phyloP scores from a whole-genome alignment of 2,329 filamentous ascomycete genomes.

The Bretziella fagacearum region DNA sequence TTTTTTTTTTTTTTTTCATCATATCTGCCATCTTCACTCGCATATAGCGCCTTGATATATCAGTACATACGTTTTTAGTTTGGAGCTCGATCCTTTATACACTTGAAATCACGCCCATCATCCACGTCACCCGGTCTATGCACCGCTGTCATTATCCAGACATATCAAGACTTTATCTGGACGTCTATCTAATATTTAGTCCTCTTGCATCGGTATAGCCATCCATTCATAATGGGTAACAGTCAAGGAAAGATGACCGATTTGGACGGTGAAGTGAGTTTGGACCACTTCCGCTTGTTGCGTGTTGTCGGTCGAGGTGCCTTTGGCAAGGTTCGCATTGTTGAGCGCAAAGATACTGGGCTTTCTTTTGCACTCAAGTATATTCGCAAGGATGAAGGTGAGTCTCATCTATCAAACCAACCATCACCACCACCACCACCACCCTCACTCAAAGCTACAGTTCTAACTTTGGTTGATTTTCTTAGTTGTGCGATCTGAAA shows the following conservation, averaged over 20 bases:
- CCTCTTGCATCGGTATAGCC: neutral
- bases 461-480: neutral
- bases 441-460: neutral
- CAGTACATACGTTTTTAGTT: too few species aligned
- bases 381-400: slow-evolving; percentile 95
- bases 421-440: neutral
- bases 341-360: slow-evolving; percentile 89
- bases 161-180: neutral
- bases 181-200: neutral
- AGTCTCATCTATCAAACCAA: neutral
- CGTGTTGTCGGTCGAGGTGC: slow-evolving; percentile 94
- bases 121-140: neutral
- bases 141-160: neutral
- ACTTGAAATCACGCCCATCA: neutral
- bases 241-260: slow-evolving; percentile 85
- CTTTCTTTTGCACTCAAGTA: slow-evolving; percentile 95
- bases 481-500: slow-evolving; percentile 87
- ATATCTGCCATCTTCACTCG: neutral
- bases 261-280: slow-evolving; percentile 90
- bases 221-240: slow-evolving; percentile 52
- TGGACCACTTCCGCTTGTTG: slow-evolving; percentile 91
- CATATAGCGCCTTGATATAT: neutral
- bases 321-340: slow-evolving; percentile 96
- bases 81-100: too few species aligned
- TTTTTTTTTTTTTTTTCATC: neutral